phyloP scores from a whole-genome alignment of 2,329 filamentous ascomycete genomes.

The Fusarium armeniacum region DNA sequence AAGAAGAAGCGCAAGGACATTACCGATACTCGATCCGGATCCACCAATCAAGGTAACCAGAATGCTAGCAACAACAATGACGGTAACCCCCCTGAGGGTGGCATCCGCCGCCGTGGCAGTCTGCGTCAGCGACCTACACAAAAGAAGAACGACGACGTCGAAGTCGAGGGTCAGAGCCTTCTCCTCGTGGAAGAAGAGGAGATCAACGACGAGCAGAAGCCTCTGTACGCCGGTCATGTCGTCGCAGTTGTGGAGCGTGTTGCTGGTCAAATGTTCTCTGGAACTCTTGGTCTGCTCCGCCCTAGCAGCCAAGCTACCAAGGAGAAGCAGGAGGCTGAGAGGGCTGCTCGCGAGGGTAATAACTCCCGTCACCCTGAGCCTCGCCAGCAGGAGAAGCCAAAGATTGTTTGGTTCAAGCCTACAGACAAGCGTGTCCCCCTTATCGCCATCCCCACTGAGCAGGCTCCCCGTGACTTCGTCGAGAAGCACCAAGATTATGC shows the following conservation, averaged over 20 bases:
- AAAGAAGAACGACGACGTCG: constrained; percentile 99
- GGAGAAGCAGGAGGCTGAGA: constrained; percentile 98
- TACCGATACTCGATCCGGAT: constrained; percentile 86
- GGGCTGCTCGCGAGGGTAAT: constrained; percentile 87
- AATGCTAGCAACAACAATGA: constrained; percentile 73
- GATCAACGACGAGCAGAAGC: constrained; percentile 98
- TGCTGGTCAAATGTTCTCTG: constrained; percentile 98
- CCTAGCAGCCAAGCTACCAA: constrained; percentile 99
- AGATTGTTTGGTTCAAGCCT: constrained; percentile 99
- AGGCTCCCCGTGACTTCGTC: constrained; percentile 96
- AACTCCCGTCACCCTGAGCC: constrained; percentile 79
- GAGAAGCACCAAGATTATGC: constrained; percentile 99
- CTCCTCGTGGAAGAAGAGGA: constrained; percentile 98
- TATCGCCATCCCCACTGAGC: constrained; percentile 98
- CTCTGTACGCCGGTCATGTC: constrained; percentile 95
- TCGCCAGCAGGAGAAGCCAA: constrained; percentile 91
- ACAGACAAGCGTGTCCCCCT: constrained; percentile 98
- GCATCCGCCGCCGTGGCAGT: constrained; percentile 92
- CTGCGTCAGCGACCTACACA: constrained; percentile 96
- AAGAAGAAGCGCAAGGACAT: constrained; percentile 99
- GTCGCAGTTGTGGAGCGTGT: constrained; percentile 98
- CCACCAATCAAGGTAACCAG: constrained; percentile 79
- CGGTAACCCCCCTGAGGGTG: constrained; percentile 77
- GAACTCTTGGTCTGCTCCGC: constrained; percentile 91
- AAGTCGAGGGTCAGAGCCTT: constrained; percentile 97